phyloP scores from a whole-genome alignment of 2,329 filamentous ascomycete genomes.

The Cryphonectria radicalis region DNA sequence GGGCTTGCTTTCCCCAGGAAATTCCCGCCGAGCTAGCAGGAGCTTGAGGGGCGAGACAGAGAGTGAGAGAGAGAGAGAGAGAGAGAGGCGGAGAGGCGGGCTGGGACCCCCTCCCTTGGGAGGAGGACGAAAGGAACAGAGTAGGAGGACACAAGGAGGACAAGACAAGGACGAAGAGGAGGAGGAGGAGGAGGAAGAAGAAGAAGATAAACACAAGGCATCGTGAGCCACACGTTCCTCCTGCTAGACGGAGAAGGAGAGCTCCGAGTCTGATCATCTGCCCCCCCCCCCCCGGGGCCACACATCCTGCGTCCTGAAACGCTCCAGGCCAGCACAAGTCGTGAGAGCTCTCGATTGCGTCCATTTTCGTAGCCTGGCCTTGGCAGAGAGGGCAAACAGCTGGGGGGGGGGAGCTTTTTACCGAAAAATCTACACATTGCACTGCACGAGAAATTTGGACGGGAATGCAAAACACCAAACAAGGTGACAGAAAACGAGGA shows the following conservation, averaged over 20 bases:
- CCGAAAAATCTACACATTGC: background rate
- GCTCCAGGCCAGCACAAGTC: background rate
- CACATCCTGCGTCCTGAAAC: too few relatives aligned
- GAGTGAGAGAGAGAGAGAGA: too few relatives aligned
- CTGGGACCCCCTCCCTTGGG: background rate
- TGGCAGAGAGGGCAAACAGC: background rate
- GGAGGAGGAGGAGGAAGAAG: too few relatives aligned
- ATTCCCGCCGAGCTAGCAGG: slow-evolving; percentile 20
- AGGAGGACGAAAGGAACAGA: background rate
- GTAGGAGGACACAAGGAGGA: background rate
- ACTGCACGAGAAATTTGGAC: background rate
- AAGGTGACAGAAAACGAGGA: slow-evolving; percentile 12
- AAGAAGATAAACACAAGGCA: background rate
- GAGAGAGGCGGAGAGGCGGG: background rate
- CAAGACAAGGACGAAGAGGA: too few relatives aligned
- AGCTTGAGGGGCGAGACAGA: background rate
- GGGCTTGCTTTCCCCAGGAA: slow-evolving; percentile 29
- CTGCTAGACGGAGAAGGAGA: background rate
- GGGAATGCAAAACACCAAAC: background rate
- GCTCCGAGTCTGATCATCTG: background rate
- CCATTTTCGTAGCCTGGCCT: background rate
- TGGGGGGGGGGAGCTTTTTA: background rate
- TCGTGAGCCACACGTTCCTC: background rate
- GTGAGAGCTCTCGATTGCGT: background rate
- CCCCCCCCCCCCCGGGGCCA: background rate